Evolutionary conservation across 139 green algal genomes (phyloP).

Genomic region (Zygnema circumcarinatum): DNA sequence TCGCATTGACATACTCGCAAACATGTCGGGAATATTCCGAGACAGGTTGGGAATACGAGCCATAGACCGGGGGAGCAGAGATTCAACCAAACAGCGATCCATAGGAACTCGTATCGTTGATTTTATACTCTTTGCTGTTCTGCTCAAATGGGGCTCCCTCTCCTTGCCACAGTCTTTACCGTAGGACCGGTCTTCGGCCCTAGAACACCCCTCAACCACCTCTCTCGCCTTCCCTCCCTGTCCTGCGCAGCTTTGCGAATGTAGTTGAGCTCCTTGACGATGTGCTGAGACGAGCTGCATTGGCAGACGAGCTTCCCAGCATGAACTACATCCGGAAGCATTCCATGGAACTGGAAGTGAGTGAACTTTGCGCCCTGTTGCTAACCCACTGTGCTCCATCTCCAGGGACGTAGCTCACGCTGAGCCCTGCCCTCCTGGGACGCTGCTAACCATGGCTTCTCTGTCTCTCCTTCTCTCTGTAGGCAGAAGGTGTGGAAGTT

Average conservation of each 20-base stretch:
- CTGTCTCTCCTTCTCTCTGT: neutral
- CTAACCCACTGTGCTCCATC: too few species aligned
- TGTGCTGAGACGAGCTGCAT: slow-evolving; percentile 76
- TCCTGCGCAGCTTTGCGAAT: slow-evolving; percentile 61
- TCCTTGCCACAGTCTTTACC: neutral
- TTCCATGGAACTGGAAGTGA: slow-evolving; percentile 52
- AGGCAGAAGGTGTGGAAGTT: slow-evolving; percentile 69
- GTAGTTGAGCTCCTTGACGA: slow-evolving; percentile 95
- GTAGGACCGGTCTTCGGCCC: neutral
- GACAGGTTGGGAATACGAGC: too few species aligned
- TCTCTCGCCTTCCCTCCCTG: too few species aligned
- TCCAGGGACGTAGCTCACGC: too few species aligned
- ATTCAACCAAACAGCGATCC: too few species aligned
- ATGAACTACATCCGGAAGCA: slow-evolving; percentile 96
- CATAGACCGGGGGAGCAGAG: too few species aligned
- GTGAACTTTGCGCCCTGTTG: neutral
- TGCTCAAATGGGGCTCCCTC: neutral
- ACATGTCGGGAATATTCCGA: slow-evolving; percentile 96
- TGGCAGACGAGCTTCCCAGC: slow-evolving; percentile 77
- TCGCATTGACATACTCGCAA: slow-evolving; percentile 92
- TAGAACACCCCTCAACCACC: neutral
- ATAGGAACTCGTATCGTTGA: too few species aligned
- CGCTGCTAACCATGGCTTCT: neutral
- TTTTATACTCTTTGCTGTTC: neutral
- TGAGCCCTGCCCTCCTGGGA: too few species aligned